Evolutionary conservation across 768 basidiomycete genomes (phyloP).

Genomic region (Podaxis sp.): DNA sequence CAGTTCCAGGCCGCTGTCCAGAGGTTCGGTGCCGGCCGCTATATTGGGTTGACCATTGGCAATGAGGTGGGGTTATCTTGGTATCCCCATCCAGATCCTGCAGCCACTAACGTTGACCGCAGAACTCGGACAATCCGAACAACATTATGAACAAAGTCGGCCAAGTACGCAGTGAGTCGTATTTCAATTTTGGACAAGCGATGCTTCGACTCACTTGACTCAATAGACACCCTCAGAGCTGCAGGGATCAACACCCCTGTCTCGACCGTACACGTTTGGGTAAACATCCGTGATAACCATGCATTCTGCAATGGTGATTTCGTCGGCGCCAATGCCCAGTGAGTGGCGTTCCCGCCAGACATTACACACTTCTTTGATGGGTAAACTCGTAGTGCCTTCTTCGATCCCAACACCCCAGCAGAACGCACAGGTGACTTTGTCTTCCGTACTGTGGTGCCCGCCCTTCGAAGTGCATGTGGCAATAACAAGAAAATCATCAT

Average conservation of each 20-base stretch:
- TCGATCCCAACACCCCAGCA: conserved; percentile 30
- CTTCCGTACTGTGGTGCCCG: conserved; percentile 37
- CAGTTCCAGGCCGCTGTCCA: conserved; percentile 31
- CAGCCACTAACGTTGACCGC: background rate
- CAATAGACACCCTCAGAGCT: conserved; percentile 30
- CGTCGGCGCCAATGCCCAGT: conserved; percentile 41
- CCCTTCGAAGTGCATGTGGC: conserved; percentile 34
- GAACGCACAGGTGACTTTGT: conserved; percentile 37
- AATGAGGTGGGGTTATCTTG: conserved; percentile 30
- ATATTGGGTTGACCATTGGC: conserved; percentile 35
- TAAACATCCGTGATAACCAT: conserved; percentile 31
- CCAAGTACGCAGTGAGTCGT: conserved; percentile 31
- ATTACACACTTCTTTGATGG: background rate
- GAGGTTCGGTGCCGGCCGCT: conserved; percentile 32
- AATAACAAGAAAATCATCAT: conserved; percentile 34
- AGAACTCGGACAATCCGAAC: conserved; percentile 29
- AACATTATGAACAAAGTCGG: conserved; percentile 38
- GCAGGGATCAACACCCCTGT: conserved; percentile 35
- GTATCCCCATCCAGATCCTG: background rate
- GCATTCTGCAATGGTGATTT: conserved; percentile 36
- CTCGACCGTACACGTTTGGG: conserved; percentile 40
- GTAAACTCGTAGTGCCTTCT: conserved; percentile 31
- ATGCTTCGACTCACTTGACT: background rate
- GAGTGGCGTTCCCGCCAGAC: conserved; percentile 3
- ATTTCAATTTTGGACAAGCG: background rate